These are phyloP conservation scores for Cytospora piceae DNA, from an alignment of 2,329 filamentous ascomycete species.

Conservation along the genomic window DNA sequence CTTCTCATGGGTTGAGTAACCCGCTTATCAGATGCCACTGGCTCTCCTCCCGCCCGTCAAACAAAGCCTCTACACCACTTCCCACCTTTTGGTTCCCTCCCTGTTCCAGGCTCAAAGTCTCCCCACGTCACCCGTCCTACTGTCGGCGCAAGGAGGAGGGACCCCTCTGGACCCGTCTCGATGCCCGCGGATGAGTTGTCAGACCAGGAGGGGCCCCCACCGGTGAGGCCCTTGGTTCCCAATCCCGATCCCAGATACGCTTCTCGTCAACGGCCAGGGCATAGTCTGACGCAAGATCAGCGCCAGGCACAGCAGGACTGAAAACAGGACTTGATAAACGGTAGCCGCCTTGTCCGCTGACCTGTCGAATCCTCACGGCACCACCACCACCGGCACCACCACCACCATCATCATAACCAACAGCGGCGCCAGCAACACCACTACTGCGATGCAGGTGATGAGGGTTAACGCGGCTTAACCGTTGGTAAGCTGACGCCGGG, in stretches of 20 bases:
- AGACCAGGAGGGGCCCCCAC: slow-evolving; percentile 9
- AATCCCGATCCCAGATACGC: slow-evolving; percentile 13
- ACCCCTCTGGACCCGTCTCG: slow-evolving; percentile 1
- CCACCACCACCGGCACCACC: not conserved
- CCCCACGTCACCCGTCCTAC: slow-evolving; percentile 8
- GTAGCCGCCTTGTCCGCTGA: not conserved
- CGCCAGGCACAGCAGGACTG: not conserved
- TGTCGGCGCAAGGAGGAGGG: slow-evolving; percentile 13
- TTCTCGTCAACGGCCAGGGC: not conserved
- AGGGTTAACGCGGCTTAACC: not conserved
- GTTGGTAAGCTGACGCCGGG: not conserved
- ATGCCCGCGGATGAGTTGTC: slow-evolving; percentile 15
- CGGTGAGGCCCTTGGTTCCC: slow-evolving; percentile 9
- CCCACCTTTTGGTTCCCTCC: not conserved
- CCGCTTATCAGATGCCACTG: not conserved
- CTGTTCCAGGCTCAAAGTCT: slow-evolving; percentile 3
- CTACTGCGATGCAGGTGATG: not conserved
- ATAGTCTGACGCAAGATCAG: not conserved
- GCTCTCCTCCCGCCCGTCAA: not conserved
- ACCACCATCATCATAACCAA: not conserved
- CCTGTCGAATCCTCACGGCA: not conserved
- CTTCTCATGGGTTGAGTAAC: not conserved
- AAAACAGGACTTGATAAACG: not conserved
- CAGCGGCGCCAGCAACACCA: not conserved
- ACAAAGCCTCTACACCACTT: not conserved